Evolutionary conservation across 164 flowering plant genomes (phyloP).

Genomic region (Liquidambar formosana): DNA sequence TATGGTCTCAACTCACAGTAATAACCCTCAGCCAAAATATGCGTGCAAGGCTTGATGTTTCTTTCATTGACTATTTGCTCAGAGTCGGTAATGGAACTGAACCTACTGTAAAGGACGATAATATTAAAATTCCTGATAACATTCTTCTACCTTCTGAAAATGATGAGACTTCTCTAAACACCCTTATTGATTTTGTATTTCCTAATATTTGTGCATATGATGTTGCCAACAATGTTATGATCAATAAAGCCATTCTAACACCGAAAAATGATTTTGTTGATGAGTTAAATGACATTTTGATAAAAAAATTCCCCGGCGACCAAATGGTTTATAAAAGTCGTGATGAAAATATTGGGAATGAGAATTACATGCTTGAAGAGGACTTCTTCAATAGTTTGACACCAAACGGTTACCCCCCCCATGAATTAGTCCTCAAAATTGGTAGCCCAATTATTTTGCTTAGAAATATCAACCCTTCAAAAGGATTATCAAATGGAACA

Average conservation of each 20-base stretch:
- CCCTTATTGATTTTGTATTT: no score
- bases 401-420: not conserved
- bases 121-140: not conserved
- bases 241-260: no score
- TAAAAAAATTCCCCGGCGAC: no score
- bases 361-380: not conserved
- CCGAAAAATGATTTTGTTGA: no score
- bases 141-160: no score
- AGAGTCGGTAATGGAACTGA: not conserved
- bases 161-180: no score
- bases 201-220: not conserved
- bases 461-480: not conserved
- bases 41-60: not conserved
- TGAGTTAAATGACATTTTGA: no score
- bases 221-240: no score
- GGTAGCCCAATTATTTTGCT: not conserved
- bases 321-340: no score
- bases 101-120: not conserved
- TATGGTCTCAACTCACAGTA: not conserved
- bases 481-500: constrained; percentile 1
- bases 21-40: not conserved
- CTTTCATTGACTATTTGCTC: not conserved
- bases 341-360: no score
- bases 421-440: not conserved
- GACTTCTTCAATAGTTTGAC: not conserved